These are phyloP conservation scores for Grosmannia huntii DNA, from an alignment of 2,329 filamentous ascomycete species.

Conservation along the genomic window DNA sequence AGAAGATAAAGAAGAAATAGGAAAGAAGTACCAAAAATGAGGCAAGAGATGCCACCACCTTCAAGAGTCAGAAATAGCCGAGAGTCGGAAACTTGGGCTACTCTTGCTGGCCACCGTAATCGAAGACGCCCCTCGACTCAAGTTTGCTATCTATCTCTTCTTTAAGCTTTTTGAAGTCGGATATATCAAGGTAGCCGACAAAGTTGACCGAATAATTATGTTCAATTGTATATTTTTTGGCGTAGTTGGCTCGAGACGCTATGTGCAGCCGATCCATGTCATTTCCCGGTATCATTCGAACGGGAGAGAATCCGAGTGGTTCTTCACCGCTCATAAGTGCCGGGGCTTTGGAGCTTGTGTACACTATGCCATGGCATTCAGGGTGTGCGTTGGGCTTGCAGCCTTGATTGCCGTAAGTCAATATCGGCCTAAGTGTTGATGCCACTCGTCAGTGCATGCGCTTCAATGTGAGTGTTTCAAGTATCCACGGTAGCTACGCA, in stretches of 20 bases:
- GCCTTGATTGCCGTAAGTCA: slow-evolving; percentile 39
- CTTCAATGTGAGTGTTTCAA: too few species aligned
- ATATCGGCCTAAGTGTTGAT: slow-evolving; percentile 31
- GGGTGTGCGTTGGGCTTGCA: slow-evolving; percentile 43
- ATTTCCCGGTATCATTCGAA: slow-evolving; percentile 29
- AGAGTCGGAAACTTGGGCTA: too few species aligned
- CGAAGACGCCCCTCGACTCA: too few species aligned
- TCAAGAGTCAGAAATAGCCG: too few species aligned
- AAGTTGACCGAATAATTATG: slow-evolving; percentile 46
- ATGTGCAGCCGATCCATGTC: slow-evolving; percentile 31
- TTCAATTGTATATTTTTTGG: slow-evolving; percentile 41
- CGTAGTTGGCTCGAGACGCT: slow-evolving; percentile 45
- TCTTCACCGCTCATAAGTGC: slow-evolving; percentile 28
- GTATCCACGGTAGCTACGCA: slow-evolving; percentile 20
- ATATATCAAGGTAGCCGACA: slow-evolving; percentile 31
- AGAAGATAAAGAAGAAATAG: too few species aligned
- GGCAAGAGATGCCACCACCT: too few species aligned
- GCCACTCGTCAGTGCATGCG: not conserved
- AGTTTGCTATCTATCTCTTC: slow-evolving; percentile 17
- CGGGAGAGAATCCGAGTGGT: slow-evolving; percentile 31
- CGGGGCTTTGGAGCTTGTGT: slow-evolving; percentile 23
- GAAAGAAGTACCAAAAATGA: too few species aligned
- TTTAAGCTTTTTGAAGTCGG: slow-evolving; percentile 22
- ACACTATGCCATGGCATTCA: slow-evolving; percentile 39
- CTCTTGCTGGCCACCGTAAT: too few species aligned